Evolutionary conservation across 192 early-diverging fungal species (phyloP).

Genomic region (Umbelopsis sp.): DNA sequence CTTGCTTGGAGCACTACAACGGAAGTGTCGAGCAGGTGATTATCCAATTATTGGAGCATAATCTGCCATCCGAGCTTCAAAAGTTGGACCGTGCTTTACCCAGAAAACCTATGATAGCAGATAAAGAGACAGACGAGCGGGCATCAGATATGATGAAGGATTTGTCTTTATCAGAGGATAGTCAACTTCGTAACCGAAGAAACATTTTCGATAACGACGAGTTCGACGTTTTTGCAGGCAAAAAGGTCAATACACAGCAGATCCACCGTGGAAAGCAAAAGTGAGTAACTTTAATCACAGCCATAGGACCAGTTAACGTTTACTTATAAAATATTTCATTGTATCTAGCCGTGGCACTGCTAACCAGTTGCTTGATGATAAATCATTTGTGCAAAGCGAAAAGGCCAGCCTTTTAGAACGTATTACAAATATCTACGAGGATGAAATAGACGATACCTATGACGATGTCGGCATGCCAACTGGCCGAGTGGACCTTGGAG

Average conservation of each 20-base stretch:
- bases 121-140: not conserved
- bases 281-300: conserved; percentile 36
- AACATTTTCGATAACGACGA: conserved; percentile 95
- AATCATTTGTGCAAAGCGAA: conserved; percentile 51
- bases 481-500: conserved; percentile 52
- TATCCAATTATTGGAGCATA: conserved; percentile 77
- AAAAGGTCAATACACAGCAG: conserved; percentile 60
- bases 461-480: conserved; percentile 70
- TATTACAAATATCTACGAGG: conserved; percentile 68
- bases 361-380: conserved; percentile 55
- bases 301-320: not conserved
- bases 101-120: conserved; percentile 29
- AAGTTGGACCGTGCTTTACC: conserved; percentile 64
- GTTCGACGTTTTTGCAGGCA: conserved; percentile 84
- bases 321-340: not conserved
- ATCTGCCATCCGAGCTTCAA: conserved; percentile 66
- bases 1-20: conserved; percentile 71
- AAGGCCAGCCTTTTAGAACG: conserved; percentile 50
- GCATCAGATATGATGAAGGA: not conserved
- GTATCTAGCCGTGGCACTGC: conserved; percentile 42
- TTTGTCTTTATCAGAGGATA: conserved; percentile 24
- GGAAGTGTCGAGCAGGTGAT: conserved; percentile 74
- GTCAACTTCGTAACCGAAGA: conserved; percentile 57
- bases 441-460: conserved; percentile 94
- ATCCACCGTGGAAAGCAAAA: conserved; percentile 75